phyloP scores from a whole-genome alignment of 1,284 basidiomycete species.

The Trametes pubescens region DNA sequence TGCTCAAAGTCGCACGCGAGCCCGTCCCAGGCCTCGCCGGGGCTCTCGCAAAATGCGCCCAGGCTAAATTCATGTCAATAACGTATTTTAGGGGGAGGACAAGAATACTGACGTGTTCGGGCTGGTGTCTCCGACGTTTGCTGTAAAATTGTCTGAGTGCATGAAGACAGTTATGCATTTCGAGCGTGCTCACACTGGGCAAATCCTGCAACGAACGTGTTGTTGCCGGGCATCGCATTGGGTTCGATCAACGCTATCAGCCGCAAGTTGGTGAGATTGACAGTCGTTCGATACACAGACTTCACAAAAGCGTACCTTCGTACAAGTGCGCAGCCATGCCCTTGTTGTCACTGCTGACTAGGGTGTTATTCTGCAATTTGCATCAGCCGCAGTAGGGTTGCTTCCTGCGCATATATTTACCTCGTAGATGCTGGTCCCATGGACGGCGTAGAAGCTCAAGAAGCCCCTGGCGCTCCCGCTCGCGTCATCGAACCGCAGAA shows the following conservation, averaged over 20 bases:
- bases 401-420: constrained; percentile 43
- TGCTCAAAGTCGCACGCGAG: constrained; percentile 69
- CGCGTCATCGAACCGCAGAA: constrained; percentile 69
- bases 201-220: constrained; percentile 79
- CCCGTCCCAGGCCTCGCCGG: constrained; percentile 72
- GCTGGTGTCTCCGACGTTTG: constrained; percentile 80
- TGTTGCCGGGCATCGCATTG: constrained; percentile 69
- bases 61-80: constrained; percentile 15
- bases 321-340: constrained; percentile 84
- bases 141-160: constrained; percentile 43
- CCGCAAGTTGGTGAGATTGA: neutral
- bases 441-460: constrained; percentile 81
- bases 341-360: constrained; percentile 82
- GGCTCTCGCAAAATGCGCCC: constrained; percentile 81
- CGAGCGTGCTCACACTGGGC: constrained; percentile 60
- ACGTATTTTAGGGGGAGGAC: neutral
- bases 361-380: constrained; percentile 70
- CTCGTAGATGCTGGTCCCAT: constrained; percentile 81
- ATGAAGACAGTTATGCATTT: neutral
- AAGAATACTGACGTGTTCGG: constrained; percentile 71
- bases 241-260: constrained; percentile 67
- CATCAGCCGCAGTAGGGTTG: constrained; percentile 1
- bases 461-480: constrained; percentile 68
- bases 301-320: constrained; percentile 55
- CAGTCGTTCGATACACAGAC: neutral